Evolutionary conservation across 2,329 filamentous ascomycete species (phyloP), one percentile per base, ranked within the genome.

Genomic region (Dactylellina haptotyla): DNA sequence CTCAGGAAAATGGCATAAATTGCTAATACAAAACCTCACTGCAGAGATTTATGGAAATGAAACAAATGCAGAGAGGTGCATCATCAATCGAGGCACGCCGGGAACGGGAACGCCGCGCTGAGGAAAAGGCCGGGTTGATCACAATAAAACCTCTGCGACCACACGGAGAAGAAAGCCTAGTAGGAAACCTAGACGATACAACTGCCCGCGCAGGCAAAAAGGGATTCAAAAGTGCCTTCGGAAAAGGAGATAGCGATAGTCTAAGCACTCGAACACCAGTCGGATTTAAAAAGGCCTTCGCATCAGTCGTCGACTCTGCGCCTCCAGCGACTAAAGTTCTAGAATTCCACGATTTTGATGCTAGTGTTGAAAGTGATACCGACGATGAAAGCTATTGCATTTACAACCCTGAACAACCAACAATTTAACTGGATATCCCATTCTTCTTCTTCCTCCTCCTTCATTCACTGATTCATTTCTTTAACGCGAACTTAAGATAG

Each of bases 1-100:
- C n/a, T n/a, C n/a, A n/a, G n/a, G n/a, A n/a, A n/a, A n/a, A n/a
- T n/a, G n/a, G n/a, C n/a, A n/a, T n/a, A n/a, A n/a, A n/a, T n/a
- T n/a, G n/a, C n/a, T 23, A 4, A 20, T 45, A 4, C 14, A 4
- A n/a, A 41, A 5, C 16, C 25, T 45, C 12, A 20, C 16, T 74
- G 28, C 30, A 73, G 69, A 90, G 91, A 54, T 86, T 93, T 69
- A 91, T 92, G 81, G 91, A 95, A 78, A 93, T 94, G 90, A 92
- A 92, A 82, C 88, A 90, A 78, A 89, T 93, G 84, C 88, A 90
- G 30, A 88, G 89, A 76, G 89, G 92, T 76, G 88, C 90, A 1
- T 75, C 75, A 6, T 73, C 76, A 9, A 66, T 72, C 6, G 71
- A 85, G 85, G 61, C 88, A 87, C 23, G 85, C 84, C 12, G 86